phyloP scores from a whole-genome alignment of 768 basidiomycete species.

The Termitomyces sp. region DNA sequence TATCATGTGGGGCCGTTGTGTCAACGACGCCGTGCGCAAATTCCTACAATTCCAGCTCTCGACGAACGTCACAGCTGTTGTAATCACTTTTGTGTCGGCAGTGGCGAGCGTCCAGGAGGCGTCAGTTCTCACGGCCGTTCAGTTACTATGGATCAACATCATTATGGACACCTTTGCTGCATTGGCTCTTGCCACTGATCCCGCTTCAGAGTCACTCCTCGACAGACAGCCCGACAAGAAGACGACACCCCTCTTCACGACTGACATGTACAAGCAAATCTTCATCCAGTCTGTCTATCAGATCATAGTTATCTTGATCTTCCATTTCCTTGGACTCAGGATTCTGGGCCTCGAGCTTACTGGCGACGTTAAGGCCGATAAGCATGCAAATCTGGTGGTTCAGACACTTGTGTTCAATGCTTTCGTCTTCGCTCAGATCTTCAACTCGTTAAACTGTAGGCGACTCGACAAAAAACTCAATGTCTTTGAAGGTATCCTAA shows the following conservation, averaged over 20 bases:
- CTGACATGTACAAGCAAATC: slow-evolving; percentile 98
- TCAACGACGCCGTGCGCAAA: slow-evolving; percentile 96
- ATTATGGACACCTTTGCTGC: slow-evolving; percentile 99
- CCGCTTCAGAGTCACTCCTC: slow-evolving; percentile 75
- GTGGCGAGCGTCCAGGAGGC: slow-evolving; percentile 72
- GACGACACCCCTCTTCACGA: slow-evolving; percentile 82
- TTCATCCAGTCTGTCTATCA: slow-evolving; percentile 87
- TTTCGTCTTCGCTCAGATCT: slow-evolving; percentile 98
- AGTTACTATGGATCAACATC: slow-evolving; percentile 97
- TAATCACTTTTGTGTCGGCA: slow-evolving; percentile 90
- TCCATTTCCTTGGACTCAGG: slow-evolving; percentile 77
- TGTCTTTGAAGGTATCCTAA: slow-evolving; percentile 77
- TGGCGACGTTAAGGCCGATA: slow-evolving; percentile 23
- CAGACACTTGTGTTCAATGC: slow-evolving; percentile 94
- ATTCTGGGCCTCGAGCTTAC: slow-evolving; percentile 62
- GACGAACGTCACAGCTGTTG: slow-evolving; percentile 92
- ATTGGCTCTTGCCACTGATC: slow-evolving; percentile 95
- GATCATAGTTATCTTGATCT: slow-evolving; percentile 74
- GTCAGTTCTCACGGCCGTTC: slow-evolving; percentile 93
- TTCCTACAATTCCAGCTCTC: slow-evolving; percentile 96
- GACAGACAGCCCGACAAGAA: slow-evolving; percentile 91
- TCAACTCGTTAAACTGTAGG: slow-evolving; percentile 91
- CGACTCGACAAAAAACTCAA: slow-evolving; percentile 84
- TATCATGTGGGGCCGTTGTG: slow-evolving; percentile 98
- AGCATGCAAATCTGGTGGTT: slow-evolving; percentile 44